phyloP scores from a whole-genome alignment of 345 rosid species.

The Diplotaxis tenuifolia region DNA sequence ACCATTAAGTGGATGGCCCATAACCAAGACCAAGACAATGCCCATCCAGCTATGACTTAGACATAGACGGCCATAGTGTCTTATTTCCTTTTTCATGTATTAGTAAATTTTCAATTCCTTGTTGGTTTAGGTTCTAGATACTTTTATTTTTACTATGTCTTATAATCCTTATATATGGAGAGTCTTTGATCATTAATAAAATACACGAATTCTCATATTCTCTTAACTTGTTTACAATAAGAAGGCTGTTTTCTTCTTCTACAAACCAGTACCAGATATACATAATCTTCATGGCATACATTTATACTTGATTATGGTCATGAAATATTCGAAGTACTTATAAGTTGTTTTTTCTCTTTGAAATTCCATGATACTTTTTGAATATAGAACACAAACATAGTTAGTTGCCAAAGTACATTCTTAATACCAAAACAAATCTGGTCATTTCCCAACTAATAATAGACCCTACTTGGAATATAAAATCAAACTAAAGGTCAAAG shows the following conservation, averaged over 20 bases:
- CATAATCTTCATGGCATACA: background rate
- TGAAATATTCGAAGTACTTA: background rate
- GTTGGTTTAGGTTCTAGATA: no score
- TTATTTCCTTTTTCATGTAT: no score
- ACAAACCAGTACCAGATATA: background rate
- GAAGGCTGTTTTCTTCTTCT: background rate
- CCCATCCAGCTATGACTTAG: no score
- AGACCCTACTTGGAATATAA: constrained; percentile 16
- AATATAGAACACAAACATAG: background rate
- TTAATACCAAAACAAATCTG: constrained; percentile 18
- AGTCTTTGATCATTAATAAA: no score
- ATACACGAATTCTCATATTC: no score
- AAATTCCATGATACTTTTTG: background rate
- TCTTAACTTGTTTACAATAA: no score
- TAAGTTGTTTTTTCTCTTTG: background rate
- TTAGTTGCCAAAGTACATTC: background rate
- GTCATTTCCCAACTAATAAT: constrained; percentile 31
- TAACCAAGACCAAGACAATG: no score
- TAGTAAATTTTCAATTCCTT: no score
- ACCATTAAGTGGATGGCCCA: no score
- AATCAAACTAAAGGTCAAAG: constrained; percentile 23
- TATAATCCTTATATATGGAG: no score
- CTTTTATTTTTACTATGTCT: no score
- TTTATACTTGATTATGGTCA: background rate
- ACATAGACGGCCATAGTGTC: no score